Evolutionary conservation across 1,284 basidiomycete species (phyloP).

Genomic region (Ceratobasidium sp.): DNA sequence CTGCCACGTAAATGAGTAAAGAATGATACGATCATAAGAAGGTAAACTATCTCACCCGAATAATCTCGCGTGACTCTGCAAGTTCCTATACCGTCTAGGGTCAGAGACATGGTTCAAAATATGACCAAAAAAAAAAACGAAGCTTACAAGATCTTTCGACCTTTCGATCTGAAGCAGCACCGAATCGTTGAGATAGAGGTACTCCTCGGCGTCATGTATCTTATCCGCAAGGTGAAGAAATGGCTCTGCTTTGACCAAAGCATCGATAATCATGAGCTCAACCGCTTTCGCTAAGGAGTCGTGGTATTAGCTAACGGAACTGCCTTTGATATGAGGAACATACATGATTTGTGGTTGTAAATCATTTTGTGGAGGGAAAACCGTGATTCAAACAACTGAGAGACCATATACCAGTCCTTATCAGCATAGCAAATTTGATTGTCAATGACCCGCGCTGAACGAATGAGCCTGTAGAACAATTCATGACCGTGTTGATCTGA

Average conservation of each 20-base stretch:
- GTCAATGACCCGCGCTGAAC: constrained; percentile 74
- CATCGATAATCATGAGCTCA: constrained; percentile 81
- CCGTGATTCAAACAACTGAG: constrained; percentile 72
- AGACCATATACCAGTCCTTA: constrained; percentile 77
- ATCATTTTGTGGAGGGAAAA: constrained; percentile 78
- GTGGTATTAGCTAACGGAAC: background rate
- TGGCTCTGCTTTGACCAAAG: constrained; percentile 68
- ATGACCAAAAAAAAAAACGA: background rate
- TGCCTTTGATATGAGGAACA: background rate
- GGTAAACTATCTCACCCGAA: constrained; percentile 46
- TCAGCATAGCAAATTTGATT: constrained; percentile 77
- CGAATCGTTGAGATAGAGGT: constrained; percentile 69
- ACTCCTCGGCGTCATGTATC: constrained; percentile 64
- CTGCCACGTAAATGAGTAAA: background rate
- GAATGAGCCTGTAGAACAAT: constrained; percentile 62
- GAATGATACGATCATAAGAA: background rate
- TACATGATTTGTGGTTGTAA: constrained; percentile 77
- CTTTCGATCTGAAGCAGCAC: constrained; percentile 66
- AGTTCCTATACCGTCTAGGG: constrained; percentile 59
- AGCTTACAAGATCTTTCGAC: constrained; percentile 57
- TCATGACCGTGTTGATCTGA: background rate
- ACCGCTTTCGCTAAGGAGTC: constrained; percentile 67
- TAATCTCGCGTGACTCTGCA: constrained; percentile 61
- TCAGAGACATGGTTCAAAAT: background rate
- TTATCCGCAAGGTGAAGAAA: constrained; percentile 62